These are phyloP conservation scores for Albizia julibrissin DNA, from an alignment of 306 rosid species.

Conservation along the genomic window DNA sequence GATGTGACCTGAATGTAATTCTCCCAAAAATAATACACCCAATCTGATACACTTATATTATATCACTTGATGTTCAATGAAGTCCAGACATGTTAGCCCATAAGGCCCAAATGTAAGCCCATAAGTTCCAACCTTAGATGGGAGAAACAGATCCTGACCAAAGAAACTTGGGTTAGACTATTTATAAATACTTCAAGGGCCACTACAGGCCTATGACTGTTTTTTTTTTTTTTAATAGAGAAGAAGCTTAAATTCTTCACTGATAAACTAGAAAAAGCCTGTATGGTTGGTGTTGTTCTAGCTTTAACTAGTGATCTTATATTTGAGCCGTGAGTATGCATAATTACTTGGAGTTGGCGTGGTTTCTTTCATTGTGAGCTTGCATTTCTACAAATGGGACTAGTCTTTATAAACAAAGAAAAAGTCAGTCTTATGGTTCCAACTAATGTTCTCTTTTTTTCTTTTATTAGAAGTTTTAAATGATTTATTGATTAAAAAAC, in stretches of 20 bases:
- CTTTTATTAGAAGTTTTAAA: too few relatives aligned
- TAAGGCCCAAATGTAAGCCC: not conserved
- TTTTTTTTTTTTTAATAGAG: not conserved
- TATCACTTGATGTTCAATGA: not conserved
- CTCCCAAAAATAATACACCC: too few relatives aligned
- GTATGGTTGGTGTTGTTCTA: too few relatives aligned
- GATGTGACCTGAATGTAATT: too few relatives aligned
- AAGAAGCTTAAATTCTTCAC: not conserved
- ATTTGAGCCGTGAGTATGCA: too few relatives aligned
- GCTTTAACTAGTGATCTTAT: too few relatives aligned
- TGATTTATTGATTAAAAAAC: not conserved
- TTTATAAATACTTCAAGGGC: not conserved
- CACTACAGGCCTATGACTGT: not conserved
- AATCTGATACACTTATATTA: not conserved
- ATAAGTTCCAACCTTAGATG: not conserved
- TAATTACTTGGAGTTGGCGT: too few relatives aligned
- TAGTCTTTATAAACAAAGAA: not conserved
- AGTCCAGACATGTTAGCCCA: not conserved
- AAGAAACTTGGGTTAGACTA: not conserved
- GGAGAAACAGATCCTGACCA: not conserved
- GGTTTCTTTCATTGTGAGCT: too few relatives aligned
- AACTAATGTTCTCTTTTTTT: too few relatives aligned
- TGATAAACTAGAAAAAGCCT: not conserved
- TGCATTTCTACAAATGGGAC: too few relatives aligned
- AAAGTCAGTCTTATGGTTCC: not conserved